phyloP scores from a whole-genome alignment of 2,329 filamentous ascomycete genomes.

The Talaromyces sp. region DNA sequence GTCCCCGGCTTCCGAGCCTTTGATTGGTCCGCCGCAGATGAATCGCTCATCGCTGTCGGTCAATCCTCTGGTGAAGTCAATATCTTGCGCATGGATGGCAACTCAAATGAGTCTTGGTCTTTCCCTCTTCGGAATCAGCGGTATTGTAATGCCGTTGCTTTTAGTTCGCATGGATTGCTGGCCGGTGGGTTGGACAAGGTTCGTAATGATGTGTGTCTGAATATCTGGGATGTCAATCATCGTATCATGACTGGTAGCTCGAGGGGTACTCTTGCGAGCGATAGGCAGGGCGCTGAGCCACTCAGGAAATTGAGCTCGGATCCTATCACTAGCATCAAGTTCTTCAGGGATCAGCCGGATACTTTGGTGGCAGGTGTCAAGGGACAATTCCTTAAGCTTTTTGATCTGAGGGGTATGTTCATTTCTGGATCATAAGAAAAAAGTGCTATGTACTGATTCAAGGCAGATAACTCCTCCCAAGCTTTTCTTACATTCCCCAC shows the following conservation, averaged over 20 bases:
- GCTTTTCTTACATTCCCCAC: constrained; percentile 49
- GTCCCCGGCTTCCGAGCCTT: constrained; percentile 60
- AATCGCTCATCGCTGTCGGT: constrained; percentile 55
- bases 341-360: constrained; percentile 56
- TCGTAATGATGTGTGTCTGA: constrained; percentile 60
- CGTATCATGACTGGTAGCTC: constrained; percentile 34
- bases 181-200: constrained; percentile 60
- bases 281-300: constrained; percentile 41
- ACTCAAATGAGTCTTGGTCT: constrained; percentile 42
- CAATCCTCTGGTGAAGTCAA: constrained; percentile 58
- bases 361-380: constrained; percentile 58
- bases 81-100: constrained; percentile 52
- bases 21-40: constrained; percentile 58
- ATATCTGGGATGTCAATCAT: constrained; percentile 58
- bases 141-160: constrained; percentile 60
- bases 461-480: constrained; percentile 33
- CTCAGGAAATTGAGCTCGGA: constrained; percentile 57
- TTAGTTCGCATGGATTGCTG: constrained; percentile 52
- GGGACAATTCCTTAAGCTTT: constrained; percentile 56
- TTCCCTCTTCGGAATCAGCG: constrained; percentile 59
- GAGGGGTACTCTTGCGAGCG: constrained; percentile 26
- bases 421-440: background rate
- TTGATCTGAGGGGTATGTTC: constrained; percentile 55
- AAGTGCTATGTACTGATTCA: constrained; percentile 10
- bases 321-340: constrained; percentile 60